phyloP scores from a whole-genome alignment of 352 stramenopile genomes.

The Phytophthora tentaculata region DNA sequence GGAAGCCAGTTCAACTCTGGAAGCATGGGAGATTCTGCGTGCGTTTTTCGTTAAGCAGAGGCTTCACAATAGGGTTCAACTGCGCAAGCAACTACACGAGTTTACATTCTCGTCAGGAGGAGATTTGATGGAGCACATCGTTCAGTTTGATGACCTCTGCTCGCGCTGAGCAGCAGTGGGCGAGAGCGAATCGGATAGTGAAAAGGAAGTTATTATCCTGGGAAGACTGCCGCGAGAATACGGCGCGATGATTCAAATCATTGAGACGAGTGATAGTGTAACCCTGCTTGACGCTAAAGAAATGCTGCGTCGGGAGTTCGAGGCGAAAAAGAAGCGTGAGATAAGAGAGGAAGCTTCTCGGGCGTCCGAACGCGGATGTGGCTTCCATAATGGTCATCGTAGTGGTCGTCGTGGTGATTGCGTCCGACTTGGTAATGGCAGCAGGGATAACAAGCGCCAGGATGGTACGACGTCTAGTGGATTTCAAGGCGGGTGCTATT shows the following conservation, averaged over 20 bases:
- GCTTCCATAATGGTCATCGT: not conserved
- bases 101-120: too few relatives aligned
- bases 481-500: not conserved
- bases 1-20: not conserved
- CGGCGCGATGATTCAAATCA: slow-evolving; percentile 36
- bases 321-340: slow-evolving; percentile 10
- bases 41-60: too few relatives aligned
- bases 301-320: slow-evolving; percentile 24
- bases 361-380: not conserved
- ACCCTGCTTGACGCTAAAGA: slow-evolving; percentile 32
- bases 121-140: slow-evolving; percentile 22
- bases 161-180: slow-evolving; percentile 9
- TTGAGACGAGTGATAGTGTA: slow-evolving; percentile 17
- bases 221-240: slow-evolving; percentile 27
- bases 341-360: slow-evolving; percentile 25
- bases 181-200: slow-evolving; percentile 13
- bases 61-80: slow-evolving; percentile 3
- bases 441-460: too few relatives aligned
- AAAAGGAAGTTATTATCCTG: slow-evolving; percentile 18
- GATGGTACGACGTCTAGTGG: not conserved
- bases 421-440: not conserved
- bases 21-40: slow-evolving; percentile 2
- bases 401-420: not conserved
- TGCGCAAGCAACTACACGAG: not conserved
- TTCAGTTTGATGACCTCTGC: slow-evolving; percentile 33